These are phyloP conservation scores for Stachybotrys chartarum DNA, from an alignment of 2,329 filamentous ascomycete genomes.

Conservation along the genomic window DNA sequence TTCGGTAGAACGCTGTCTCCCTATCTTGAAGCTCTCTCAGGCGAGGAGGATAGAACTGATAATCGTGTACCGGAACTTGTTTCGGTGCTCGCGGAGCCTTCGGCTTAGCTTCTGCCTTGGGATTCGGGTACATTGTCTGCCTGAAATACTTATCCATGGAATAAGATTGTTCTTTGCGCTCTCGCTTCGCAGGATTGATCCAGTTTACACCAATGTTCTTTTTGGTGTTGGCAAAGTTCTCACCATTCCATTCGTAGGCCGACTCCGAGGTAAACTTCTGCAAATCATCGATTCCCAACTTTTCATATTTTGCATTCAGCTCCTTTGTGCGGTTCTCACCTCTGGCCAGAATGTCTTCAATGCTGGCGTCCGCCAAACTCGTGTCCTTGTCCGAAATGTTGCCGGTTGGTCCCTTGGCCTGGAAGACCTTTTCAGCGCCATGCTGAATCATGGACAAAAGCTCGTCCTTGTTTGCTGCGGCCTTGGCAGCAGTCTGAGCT, in stretches of 20 bases:
- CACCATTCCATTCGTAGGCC: slow-evolving; percentile 97
- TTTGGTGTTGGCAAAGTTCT: slow-evolving; percentile 87
- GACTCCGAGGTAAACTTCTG: slow-evolving; percentile 98
- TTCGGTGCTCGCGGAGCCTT: slow-evolving; percentile 94
- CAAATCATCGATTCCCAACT: slow-evolving; percentile 90
- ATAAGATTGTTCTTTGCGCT: slow-evolving; percentile 96
- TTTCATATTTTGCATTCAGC: slow-evolving; percentile 91
- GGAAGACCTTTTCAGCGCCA: slow-evolving; percentile 91
- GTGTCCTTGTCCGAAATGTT: slow-evolving; percentile 49
- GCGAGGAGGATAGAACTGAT: slow-evolving; percentile 87
- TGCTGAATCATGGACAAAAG: slow-evolving; percentile 98
- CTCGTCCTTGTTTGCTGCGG: slow-evolving; percentile 91
- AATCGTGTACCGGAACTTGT: slow-evolving; percentile 87
- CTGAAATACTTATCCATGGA: slow-evolving; percentile 99
- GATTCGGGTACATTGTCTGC: slow-evolving; percentile 71
- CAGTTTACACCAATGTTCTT: slow-evolving; percentile 89
- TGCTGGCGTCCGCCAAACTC: slow-evolving; percentile 77
- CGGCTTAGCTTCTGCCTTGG: slow-evolving; percentile 83
- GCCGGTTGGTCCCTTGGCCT: slow-evolving; percentile 60
- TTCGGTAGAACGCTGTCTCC: slow-evolving; percentile 91
- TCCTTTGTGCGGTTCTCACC: slow-evolving; percentile 86
- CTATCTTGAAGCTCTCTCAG: slow-evolving; percentile 88
- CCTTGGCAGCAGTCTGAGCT: slow-evolving; percentile 82
- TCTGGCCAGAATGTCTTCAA: slow-evolving; percentile 78
- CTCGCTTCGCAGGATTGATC: slow-evolving; percentile 98